These are phyloP conservation scores for Melastoma candidum DNA, from an alignment of 441 rosid genomes.

Conservation along the genomic window DNA sequence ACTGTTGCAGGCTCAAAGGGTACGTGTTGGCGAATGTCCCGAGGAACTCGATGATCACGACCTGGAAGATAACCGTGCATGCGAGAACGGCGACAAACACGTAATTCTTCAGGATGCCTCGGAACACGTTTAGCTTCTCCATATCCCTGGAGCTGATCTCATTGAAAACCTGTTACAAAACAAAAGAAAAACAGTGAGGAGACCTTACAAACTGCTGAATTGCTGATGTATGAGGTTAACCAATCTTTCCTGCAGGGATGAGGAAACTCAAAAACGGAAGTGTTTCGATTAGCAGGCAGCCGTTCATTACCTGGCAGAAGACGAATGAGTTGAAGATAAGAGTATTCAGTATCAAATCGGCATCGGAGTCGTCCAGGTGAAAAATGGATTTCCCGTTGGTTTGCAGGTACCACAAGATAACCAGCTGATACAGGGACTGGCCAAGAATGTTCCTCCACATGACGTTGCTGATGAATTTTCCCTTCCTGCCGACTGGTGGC, in stretches of 20 bases:
- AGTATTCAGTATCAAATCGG: constrained; percentile 44
- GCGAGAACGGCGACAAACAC: constrained; percentile 32
- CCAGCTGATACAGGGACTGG: constrained; percentile 40
- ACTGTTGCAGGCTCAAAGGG: constrained; percentile 34
- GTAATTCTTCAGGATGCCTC: constrained; percentile 36
- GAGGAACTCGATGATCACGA: constrained; percentile 30
- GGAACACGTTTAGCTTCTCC: constrained; percentile 41
- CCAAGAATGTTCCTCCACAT: constrained; percentile 55
- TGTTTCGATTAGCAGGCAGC: background rate
- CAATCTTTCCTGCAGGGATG: too few relatives aligned
- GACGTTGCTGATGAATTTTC: constrained; percentile 40
- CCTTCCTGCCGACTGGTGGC: constrained; percentile 18
- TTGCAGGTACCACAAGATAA: constrained; percentile 39
- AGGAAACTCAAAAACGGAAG: too few relatives aligned
- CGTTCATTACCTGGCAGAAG: constrained; percentile 41
- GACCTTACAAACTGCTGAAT: too few relatives aligned
- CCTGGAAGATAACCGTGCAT: constrained; percentile 35
- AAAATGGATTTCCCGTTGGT: constrained; percentile 26
- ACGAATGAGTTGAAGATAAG: constrained; percentile 48
- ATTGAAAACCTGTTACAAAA: constrained; percentile 34
- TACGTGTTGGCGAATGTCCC: constrained; percentile 40
- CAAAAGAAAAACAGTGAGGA: too few relatives aligned
- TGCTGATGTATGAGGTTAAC: too few relatives aligned
- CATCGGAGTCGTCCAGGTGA: constrained; percentile 29
- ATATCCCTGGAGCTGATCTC: constrained; percentile 51